Evolutionary conservation across 331 rosid genomes (phyloP), one percentile per base, ranked within the genome.

Genomic region (Quercus tomentella): DNA sequence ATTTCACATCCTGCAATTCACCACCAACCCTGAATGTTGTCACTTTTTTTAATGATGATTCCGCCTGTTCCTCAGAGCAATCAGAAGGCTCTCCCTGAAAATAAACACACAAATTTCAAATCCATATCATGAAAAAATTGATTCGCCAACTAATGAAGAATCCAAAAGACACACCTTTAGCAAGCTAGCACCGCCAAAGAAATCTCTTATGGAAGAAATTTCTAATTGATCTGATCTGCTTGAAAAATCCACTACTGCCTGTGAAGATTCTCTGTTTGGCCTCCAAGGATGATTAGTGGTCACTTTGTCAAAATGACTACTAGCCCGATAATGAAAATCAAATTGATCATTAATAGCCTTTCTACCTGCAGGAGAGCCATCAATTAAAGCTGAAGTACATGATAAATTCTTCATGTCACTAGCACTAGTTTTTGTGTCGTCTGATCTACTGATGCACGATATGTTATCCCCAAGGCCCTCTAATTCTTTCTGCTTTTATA

Each of bases 171-270:
- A 11, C 62, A 75, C 69, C 75, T 56, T 31, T 1, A 23, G 9
- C 17, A 5, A 75, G 35, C 52, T 74, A 21, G 37, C 14, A 49
- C 25, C 25, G n/a, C 11, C 41, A 17, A 6, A 51, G 14, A 75
- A 35, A 72, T 56, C 79, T 70, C 56, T 75, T 55, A 79, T 70
- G 7, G 79, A 61, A 35, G 65, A 81, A 76, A 82, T 31, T 35
- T 70, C 6, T 25, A 37, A 80, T 74, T 25, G 31, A 57, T 22
- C 18, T 6, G 51, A 66, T 76, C 35, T 60, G 73, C 31, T 69
- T 51, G 72, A 56, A 81, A 54, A 17, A 63, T 70, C 18, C 31
- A 43, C 74, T 62, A 33, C 31, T 10, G 16, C 58, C 37, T 1
- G 17, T 20, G 68, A 76, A 71, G 18, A 58, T 11, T 73, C 54